These are phyloP conservation scores for Talaromyces amestolkiae DNA, from an alignment of 2,329 filamentous ascomycete genomes.

Conservation along the genomic window DNA sequence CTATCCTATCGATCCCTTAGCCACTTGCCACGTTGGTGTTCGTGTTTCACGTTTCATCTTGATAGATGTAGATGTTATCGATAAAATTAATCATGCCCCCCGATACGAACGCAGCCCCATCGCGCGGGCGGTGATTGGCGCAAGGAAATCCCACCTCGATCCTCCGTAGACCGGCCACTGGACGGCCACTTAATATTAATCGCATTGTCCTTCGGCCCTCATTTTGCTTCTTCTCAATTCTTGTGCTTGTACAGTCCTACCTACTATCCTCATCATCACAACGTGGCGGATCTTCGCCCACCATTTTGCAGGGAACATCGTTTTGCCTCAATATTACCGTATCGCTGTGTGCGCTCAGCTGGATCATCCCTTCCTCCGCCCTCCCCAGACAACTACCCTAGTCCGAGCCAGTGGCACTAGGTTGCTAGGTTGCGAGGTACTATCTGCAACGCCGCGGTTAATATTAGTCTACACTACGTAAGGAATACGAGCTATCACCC, in stretches of 20 bases:
- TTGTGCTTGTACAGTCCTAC: not conserved
- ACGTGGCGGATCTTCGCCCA: slow-evolving; percentile 1
- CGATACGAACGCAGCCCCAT: not conserved
- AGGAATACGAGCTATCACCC: slow-evolving; percentile 3
- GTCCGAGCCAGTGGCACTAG: not conserved
- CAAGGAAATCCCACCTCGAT: not conserved
- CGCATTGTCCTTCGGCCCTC: no score
- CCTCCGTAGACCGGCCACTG: not conserved
- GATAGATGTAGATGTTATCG: not conserved
- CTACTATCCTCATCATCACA: not conserved
- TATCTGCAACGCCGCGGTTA: not conserved
- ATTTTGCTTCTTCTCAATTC: not conserved
- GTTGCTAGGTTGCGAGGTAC: not conserved
- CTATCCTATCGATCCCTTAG: not conserved
- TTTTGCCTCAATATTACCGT: slow-evolving; percentile 13
- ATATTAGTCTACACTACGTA: not conserved
- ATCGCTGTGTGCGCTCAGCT: not conserved
- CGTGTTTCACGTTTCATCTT: not conserved
- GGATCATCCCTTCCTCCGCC: slow-evolving; percentile 16
- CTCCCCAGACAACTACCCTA: not conserved
- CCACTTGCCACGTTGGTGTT: no score
- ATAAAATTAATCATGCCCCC: not conserved
- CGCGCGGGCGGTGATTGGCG: not conserved
- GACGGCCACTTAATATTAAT: no score
- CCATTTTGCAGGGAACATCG: not conserved